Conservation (phyloP, 1,284 basidiomycete species). For the Leccinum variabile region DNA sequence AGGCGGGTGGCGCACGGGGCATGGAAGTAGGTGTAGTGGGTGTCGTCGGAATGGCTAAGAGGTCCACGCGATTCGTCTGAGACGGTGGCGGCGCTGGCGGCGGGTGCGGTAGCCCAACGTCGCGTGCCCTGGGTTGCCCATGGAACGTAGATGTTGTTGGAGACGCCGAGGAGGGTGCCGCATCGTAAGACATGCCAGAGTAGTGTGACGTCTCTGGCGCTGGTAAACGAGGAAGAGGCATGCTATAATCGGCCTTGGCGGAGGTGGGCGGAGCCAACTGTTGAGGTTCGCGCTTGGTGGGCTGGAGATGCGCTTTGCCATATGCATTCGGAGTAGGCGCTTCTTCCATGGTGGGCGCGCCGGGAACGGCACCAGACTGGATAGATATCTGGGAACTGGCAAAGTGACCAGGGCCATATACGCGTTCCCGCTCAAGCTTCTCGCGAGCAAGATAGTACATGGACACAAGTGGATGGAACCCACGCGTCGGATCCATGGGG, state of each 20-base stretch:
- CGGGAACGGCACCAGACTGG: conserved; percentile 25
- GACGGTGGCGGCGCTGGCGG: conserved; percentile 8
- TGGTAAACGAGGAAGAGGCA: conserved; percentile 79
- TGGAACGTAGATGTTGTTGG: conserved; percentile 55
- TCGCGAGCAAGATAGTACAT: conserved; percentile 96
- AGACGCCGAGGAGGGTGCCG: conserved; percentile 45
- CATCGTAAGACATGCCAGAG: conserved; percentile 75
- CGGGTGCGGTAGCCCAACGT: conserved; percentile 38
- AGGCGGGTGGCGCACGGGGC: conserved; percentile 64
- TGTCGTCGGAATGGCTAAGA: conserved; percentile 39
- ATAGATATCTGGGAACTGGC: conserved; percentile 81
- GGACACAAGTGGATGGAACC: conserved; percentile 93
- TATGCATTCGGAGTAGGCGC: conserved; percentile 17
- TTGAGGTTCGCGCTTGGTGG: conserved; percentile 24
- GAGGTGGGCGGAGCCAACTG: conserved; percentile 17
- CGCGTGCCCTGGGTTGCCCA: conserved; percentile 61
- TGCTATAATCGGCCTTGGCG: conserved; percentile 71
- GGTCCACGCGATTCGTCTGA: conserved; percentile 32
- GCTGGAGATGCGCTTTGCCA: conserved; percentile 31
- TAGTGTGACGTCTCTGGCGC: conserved; percentile 79
- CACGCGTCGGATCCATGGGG: conserved; percentile 80
- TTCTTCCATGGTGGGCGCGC: conserved; percentile 28
- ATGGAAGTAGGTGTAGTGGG: conserved; percentile 37
- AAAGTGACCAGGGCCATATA: conserved; percentile 93
- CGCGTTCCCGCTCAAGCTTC: conserved; percentile 90